Evolutionary conservation across 2,329 filamentous ascomycete genomes (phyloP).

Genomic region (Pestalotiopsis sp.): DNA sequence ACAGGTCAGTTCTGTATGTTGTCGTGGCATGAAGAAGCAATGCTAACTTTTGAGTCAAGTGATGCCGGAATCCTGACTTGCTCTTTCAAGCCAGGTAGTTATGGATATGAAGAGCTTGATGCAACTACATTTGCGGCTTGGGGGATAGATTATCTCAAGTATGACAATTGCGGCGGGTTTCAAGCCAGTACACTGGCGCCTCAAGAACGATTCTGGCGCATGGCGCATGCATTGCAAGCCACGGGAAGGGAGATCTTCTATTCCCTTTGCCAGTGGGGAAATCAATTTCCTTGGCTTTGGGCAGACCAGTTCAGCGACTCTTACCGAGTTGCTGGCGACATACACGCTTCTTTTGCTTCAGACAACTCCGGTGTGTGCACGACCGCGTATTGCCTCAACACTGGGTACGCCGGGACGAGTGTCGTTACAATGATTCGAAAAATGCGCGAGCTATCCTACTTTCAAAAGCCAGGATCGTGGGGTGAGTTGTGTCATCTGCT

Average conservation of each 20-base stretch:
- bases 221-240: slow-evolving; percentile 35
- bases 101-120: slow-evolving; percentile 47
- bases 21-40: background rate
- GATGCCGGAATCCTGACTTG: slow-evolving; percentile 43
- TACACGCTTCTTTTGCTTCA: slow-evolving; percentile 26
- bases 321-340: slow-evolving; percentile 38
- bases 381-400: slow-evolving; percentile 35
- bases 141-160: slow-evolving; percentile 54
- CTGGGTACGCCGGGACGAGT: slow-evolving; percentile 15
- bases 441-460: slow-evolving; percentile 32
- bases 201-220: slow-evolving; percentile 44
- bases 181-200: slow-evolving; percentile 5
- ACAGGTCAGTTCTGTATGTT: slow-evolving; percentile 28
- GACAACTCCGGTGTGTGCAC: slow-evolving; percentile 25
- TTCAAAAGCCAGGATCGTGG: slow-evolving; percentile 29
- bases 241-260: slow-evolving; percentile 37
- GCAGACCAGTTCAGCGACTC: slow-evolving; percentile 34
- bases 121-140: slow-evolving; percentile 51
- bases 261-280: slow-evolving; percentile 32
- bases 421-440: slow-evolving; percentile 33
- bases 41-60: background rate
- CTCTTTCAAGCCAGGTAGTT: slow-evolving; percentile 31
- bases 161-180: slow-evolving; percentile 56
- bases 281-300: slow-evolving; percentile 27
- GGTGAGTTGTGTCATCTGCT: slow-evolving; percentile 15